Evolutionary conservation across 1,284 basidiomycete genomes (phyloP).

Genomic region (Kalmanozyma brasiliensis): DNA sequence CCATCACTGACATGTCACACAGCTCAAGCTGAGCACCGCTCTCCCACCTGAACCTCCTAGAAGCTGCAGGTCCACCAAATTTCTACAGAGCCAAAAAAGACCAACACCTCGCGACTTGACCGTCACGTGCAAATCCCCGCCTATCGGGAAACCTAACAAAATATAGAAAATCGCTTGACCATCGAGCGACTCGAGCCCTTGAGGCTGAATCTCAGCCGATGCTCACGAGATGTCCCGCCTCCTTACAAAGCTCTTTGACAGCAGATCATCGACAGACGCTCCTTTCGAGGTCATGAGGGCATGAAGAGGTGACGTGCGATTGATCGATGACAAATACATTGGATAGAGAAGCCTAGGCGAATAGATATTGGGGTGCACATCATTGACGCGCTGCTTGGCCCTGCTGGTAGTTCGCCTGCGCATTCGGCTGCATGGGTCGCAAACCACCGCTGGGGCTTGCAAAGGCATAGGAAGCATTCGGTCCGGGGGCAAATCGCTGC

Average conservation of each 20-base stretch:
- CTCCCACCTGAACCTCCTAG: constrained; percentile 1
- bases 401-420: constrained; percentile 4
- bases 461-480: constrained; percentile 35
- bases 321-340: too few relatives aligned
- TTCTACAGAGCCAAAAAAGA: constrained; percentile 23
- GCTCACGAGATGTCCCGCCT: too few relatives aligned
- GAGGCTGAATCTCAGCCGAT: too few relatives aligned
- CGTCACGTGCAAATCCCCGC: constrained; percentile 20
- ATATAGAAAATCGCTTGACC: background rate
- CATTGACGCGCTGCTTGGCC: constrained; percentile 10
- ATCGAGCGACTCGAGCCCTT: too few relatives aligned
- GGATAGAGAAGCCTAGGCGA: too few relatives aligned
- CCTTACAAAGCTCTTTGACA: too few relatives aligned
- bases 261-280: too few relatives aligned
- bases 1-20: too few relatives aligned
- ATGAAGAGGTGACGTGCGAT: too few relatives aligned
- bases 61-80: constrained; percentile 35
- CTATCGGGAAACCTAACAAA: constrained; percentile 4
- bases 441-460: constrained; percentile 21
- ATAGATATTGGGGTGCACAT: too few relatives aligned
- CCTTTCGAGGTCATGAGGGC: too few relatives aligned
- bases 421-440: constrained; percentile 17
- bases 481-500: constrained; percentile 22
- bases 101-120: constrained; percentile 41
- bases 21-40: background rate